A percentile compares a stretch with the other conserved stretches of the same genome.
Evolutionary conservation across 768 basidiomycete species (phyloP).

Genomic region (Tubosaeta brunneosetosa): DNA sequence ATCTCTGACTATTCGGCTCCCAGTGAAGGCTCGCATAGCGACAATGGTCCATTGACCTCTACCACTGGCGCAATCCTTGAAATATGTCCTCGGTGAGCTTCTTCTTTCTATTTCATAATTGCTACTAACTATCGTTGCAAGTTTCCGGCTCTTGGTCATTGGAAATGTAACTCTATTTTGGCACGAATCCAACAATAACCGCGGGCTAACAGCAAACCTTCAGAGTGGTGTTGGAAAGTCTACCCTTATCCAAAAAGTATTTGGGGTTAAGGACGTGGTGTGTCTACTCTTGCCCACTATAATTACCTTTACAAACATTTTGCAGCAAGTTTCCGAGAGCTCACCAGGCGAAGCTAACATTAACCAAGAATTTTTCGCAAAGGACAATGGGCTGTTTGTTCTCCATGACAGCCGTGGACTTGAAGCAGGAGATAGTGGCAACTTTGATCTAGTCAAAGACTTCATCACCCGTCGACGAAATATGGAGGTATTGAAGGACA

Average conservation of each 20-base stretch:
- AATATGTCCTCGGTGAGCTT: slow-evolving; percentile 1
- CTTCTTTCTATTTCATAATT: not conserved
- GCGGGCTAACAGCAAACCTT: not conserved
- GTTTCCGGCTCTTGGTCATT: not conserved
- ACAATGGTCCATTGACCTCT: not conserved
- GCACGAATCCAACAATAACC: not conserved
- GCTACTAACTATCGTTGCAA: not conserved
- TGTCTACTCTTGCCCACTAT: not conserved
- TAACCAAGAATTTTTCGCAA: not conserved
- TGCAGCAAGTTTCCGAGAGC: not conserved
- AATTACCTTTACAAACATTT: not conserved
- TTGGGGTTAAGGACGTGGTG: not conserved
- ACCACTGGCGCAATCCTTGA: not conserved
- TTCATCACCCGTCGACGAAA: not conserved
- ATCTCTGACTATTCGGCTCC: not conserved
- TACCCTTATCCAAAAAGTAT: not conserved
- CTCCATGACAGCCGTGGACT: slow-evolving; percentile 1
- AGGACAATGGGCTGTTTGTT: slow-evolving; percentile 1
- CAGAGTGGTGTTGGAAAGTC: slow-evolving; percentile 1
- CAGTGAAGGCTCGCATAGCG: not conserved
- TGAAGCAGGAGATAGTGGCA: not conserved
- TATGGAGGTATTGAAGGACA: not conserved
- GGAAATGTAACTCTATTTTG: not conserved
- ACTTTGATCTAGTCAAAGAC: not conserved
- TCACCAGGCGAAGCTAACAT: not conserved